These are phyloP conservation scores for Ophioceras dolichostomum DNA, from an alignment of 2,329 filamentous ascomycete genomes.

Conservation along the genomic window DNA sequence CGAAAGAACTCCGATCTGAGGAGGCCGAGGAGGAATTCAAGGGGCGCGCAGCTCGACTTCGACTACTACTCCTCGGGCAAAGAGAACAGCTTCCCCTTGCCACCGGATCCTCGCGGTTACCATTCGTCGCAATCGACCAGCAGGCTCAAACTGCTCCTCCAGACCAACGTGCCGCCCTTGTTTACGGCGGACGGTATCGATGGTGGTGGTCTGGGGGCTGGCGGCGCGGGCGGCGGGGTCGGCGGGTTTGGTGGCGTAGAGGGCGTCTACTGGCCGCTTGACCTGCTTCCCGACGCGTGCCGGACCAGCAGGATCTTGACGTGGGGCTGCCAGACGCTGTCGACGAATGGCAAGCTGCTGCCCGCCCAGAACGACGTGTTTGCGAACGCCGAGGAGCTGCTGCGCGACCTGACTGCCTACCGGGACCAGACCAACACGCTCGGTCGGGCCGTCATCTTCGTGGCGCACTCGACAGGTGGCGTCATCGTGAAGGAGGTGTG, in stretches of 20 bases:
- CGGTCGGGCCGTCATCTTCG: constrained; percentile 13
- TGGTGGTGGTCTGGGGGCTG: constrained; percentile 2
- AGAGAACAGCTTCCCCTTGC: too few species aligned
- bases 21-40: not conserved
- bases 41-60: too few species aligned
- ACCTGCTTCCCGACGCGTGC: constrained; percentile 17
- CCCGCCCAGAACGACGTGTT: constrained; percentile 16
- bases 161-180: not conserved
- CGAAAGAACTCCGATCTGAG: not conserved
- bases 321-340: constrained; percentile 18
- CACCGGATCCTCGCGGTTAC: too few species aligned
- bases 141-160: not conserved
- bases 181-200: constrained; percentile 2
- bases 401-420: constrained; percentile 13
- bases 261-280: constrained; percentile 17
- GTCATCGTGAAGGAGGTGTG: constrained; percentile 19
- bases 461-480: constrained; percentile 18
- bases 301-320: constrained; percentile 15
- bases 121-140: too few species aligned
- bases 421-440: constrained; percentile 6
- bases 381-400: constrained; percentile 15
- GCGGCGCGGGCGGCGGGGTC: constrained; percentile 1
- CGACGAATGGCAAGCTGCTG: constrained; percentile 12
- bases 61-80: not conserved
- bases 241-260: too few species aligned